Evolutionary conservation across 805 yeast species (phyloP).

Genomic region (Priceomyces haplophilus): DNA sequence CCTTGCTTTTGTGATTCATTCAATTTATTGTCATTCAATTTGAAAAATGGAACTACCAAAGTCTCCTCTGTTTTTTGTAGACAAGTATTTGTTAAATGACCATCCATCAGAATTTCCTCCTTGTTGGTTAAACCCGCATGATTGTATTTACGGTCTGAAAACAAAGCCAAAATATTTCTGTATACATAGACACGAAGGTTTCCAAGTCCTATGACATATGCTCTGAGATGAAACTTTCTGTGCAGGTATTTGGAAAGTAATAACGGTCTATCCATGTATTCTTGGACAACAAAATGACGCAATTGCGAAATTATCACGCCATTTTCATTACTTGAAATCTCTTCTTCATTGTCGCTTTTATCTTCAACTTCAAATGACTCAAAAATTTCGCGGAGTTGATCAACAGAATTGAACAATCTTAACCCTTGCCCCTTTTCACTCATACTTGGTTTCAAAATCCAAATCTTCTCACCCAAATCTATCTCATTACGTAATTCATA

Average conservation of each 20-base stretch:
- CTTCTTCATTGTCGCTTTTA: conserved; percentile 57
- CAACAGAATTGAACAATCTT: conserved; percentile 71
- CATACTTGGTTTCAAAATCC: conserved; percentile 96
- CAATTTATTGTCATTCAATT: conserved; percentile 42
- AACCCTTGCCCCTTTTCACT: conserved; percentile 97
- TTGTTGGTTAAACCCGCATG: conserved; percentile 24
- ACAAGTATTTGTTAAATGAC: conserved; percentile 94
- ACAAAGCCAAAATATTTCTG: conserved; percentile 74
- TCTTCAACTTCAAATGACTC: conserved; percentile 80
- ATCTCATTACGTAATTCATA: conserved; percentile 84
- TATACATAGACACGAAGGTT: conserved; percentile 76
- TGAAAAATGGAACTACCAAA: conserved; percentile 64
- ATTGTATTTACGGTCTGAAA: conserved; percentile 58
- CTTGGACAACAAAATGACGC: conserved; percentile 88
- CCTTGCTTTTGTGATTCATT: conserved; percentile 27
- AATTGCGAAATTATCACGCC: conserved; percentile 83
- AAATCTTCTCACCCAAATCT: conserved; percentile 56
- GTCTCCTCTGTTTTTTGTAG: conserved; percentile 57
- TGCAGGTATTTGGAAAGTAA: conserved; percentile 55
- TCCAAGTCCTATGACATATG: conserved; percentile 76
- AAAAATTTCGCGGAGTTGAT: conserved; percentile 78
- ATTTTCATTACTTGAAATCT: conserved; percentile 32
- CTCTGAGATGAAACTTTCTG: conserved; percentile 85
- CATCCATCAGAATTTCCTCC: conserved; percentile 45
- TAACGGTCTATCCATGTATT: conserved; percentile 68